Conservation (phyloP, 2,329 filamentous ascomycete species). For the Coniella vitis region DNA sequence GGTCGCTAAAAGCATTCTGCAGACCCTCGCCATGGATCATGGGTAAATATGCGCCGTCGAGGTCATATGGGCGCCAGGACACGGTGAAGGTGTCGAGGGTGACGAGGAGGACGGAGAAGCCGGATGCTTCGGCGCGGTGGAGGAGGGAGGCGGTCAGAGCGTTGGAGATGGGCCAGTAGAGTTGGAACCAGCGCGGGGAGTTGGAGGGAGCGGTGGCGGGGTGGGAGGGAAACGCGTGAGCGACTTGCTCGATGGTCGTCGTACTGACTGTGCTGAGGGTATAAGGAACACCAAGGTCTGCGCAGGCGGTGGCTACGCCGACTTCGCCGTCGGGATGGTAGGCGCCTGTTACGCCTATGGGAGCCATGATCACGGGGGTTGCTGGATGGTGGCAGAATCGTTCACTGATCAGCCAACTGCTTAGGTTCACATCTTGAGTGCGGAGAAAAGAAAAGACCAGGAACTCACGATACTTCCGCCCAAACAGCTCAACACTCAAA, state of each 20-base stretch:
- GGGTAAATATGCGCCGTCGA: conserved; percentile 55
- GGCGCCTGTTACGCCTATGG: conserved; percentile 62
- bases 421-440: no score
- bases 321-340: conserved; percentile 60
- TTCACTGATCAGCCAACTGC: not conserved
- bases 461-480: conserved; percentile 34
- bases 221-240: no score
- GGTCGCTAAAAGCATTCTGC: conserved; percentile 58
- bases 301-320: conserved; percentile 56
- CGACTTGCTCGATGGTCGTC: conserved; percentile 60
- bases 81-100: conserved; percentile 67
- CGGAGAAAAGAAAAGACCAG: no score
- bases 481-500: conserved; percentile 46
- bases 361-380: conserved; percentile 54
- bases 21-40: conserved; percentile 54
- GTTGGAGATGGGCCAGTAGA: conserved; percentile 66
- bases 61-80: conserved; percentile 61
- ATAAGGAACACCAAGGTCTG: conserved; percentile 55
- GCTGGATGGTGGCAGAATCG: not conserved
- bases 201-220: conserved; percentile 38
- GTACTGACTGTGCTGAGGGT: conserved; percentile 60
- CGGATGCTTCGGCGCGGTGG: conserved; percentile 50
- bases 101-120: conserved; percentile 61
- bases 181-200: conserved; percentile 62
- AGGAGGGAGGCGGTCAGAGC: conserved; percentile 60